phyloP scores from a whole-genome alignment of 1,139 yeast species.

The Yamadazyma mexicana region DNA sequence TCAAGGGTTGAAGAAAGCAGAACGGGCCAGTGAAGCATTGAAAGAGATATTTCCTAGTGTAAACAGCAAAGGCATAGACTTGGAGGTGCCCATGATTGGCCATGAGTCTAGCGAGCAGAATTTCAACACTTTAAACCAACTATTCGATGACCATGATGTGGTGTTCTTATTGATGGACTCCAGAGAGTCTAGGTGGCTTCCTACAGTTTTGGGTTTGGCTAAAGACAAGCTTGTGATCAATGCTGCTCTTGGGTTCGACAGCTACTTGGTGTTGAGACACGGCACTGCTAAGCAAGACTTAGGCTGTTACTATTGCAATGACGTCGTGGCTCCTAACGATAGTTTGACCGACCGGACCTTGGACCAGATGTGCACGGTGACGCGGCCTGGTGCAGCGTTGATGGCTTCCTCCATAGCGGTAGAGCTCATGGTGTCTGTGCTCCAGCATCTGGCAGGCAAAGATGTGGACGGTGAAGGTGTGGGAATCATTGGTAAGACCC shows the following conservation, averaged over 20 bases:
- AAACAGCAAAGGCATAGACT: conserved; percentile 53
- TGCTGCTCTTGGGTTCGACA: conserved; percentile 94
- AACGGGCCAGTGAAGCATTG: conserved; percentile 71
- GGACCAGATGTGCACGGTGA: conserved; percentile 98
- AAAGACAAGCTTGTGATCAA: conserved; percentile 73
- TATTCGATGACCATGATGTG: conserved; percentile 73
- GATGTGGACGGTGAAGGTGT: conserved; percentile 40
- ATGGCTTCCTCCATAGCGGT: conserved; percentile 87
- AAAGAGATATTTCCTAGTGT: conserved; percentile 78
- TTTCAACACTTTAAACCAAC: conserved; percentile 48
- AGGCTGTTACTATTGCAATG: conserved; percentile 96
- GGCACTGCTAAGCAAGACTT: conserved; percentile 55
- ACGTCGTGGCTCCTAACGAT: conserved; percentile 91
- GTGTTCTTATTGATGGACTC: conserved; percentile 87
- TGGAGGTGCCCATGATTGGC: conserved; percentile 95
- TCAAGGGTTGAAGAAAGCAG: conserved; percentile 69
- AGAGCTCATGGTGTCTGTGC: conserved; percentile 71
- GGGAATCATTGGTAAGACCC: conserved; percentile 65
- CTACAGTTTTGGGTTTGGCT: conserved; percentile 75
- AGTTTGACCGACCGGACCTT: conserved; percentile 80
- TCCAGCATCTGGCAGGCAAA: conserved; percentile 60
- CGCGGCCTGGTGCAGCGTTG: conserved; percentile 92
- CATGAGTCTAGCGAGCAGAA: conserved; percentile 55
- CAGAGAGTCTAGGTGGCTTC: conserved; percentile 94
- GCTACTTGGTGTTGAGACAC: conserved; percentile 90